Evolutionary conservation across 225 moss, liverwort and hornwort genomes (phyloP).

Genomic region (Bryoerythrophyllum caledonicum): DNA sequence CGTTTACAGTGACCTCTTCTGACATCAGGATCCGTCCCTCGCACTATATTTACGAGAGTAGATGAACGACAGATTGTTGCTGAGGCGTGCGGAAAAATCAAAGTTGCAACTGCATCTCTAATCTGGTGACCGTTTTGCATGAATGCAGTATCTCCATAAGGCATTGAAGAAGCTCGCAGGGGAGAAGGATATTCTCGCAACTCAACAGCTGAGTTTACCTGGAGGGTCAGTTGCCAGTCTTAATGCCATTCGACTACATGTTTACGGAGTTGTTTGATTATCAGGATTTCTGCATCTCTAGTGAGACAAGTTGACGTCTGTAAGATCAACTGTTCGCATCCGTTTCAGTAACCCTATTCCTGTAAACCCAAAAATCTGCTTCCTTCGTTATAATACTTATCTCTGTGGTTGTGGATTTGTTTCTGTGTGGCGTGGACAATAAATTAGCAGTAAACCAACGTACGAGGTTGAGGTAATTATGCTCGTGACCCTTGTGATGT

Average conservation of each 20-base stretch:
- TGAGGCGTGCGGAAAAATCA: neutral
- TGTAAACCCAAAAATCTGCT: neutral
- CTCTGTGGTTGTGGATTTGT: slow-evolving; percentile 25
- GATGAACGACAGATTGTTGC: neutral
- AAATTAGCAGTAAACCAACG: slow-evolving; percentile 36
- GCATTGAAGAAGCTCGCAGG: slow-evolving; percentile 56
- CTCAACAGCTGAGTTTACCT: slow-evolving; percentile 28
- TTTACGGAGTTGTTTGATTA: neutral
- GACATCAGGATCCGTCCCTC: neutral
- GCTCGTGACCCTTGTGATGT: neutral
- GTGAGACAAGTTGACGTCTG: neutral
- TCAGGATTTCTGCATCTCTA: neutral
- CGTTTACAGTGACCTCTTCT: neutral
- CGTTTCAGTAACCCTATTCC: neutral
- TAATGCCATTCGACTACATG: neutral
- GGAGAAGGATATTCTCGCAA: slow-evolving; percentile 46
- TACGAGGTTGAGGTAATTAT: slow-evolving; percentile 50
- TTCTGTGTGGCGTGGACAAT: slow-evolving; percentile 22
- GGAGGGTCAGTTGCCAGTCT: slow-evolving; percentile 43
- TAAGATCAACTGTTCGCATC: neutral
- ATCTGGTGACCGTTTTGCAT: neutral
- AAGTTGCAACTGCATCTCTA: neutral
- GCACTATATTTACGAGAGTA: neutral
- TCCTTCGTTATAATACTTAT: slow-evolving; percentile 18
- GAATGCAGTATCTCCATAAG: slow-evolving; percentile 49